Evolutionary conservation across 805 yeast genomes (phyloP), one percentile per base, ranked within the genome.

Genomic region (Wickerhamiella kazuoi): DNA sequence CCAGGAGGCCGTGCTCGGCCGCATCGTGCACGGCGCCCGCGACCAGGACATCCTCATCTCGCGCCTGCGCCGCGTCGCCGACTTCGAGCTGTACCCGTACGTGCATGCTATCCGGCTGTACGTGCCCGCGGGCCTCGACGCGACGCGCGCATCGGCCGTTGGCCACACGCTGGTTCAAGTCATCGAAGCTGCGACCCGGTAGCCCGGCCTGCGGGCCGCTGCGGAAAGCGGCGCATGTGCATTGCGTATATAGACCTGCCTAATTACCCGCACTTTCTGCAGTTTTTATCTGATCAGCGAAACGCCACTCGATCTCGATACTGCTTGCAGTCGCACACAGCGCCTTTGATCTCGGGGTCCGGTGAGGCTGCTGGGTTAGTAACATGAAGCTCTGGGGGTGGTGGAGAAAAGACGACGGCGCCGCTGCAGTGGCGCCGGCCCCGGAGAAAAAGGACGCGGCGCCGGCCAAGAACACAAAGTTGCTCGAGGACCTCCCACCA

Each of bases 11-110:
- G 59, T 80, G 37, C 59, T 87, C 41, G 93, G 81, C 57, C 61
- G 60, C 38, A 69, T 86, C 19, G 72, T 81, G 23, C 76, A 79
- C 49, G 56, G 57, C 18, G 62, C 73, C 8, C 64, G 79, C 40
- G 51, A 54, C 9, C 56, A 66, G 15, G 69, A 72, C 14, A 67
- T 81, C 15, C 65, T 83, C 44, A 65, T 86, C 35, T 66, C 74
- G 30, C 72, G 94, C 50, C 64, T 74, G 21, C 73, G 72, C 41
- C 65, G 65, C 42, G 67, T 83, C 11, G 62, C 76, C 40, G 75
- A 71, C 47, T 93, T 77, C 52, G 96, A 84, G 54, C 61, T 74
- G 38, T 63, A 79, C 44, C 83, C 90, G 8, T 58, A 75, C 33
- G 66, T 71, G 36, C 82, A 82, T 34, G 71, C 74, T 42, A 57